Percentiles rank a stretch among this genome's conserved stretches.
These are phyloP conservation scores for Medakamo hakoo DNA, from an alignment of 139 green algal species.

Conservation along the genomic window DNA sequence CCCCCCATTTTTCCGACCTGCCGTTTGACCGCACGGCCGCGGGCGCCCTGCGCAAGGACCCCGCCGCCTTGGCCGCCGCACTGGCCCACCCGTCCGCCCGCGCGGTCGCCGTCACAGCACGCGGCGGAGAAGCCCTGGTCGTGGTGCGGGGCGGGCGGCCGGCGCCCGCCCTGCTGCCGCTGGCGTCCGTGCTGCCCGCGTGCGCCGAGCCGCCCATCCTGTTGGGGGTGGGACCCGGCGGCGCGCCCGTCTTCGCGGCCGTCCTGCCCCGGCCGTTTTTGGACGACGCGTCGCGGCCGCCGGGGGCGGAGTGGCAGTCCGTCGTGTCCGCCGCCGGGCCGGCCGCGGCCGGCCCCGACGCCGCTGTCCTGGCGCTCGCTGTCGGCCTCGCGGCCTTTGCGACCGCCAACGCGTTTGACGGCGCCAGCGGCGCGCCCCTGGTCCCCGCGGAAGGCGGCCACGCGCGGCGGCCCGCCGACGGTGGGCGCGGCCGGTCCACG, in stretches of 20 bases:
- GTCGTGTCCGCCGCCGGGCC: too few relatives aligned
- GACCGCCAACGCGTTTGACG: slow-evolving; percentile 15
- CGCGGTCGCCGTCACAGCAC: slow-evolving; percentile 10
- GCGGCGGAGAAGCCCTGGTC: too few relatives aligned
- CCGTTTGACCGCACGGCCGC: slow-evolving; percentile 26
- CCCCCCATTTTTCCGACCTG: slow-evolving; percentile 25
- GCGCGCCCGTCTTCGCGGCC: too few relatives aligned
- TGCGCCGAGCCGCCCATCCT: too few relatives aligned
- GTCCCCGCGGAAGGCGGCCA: slow-evolving; percentile 3
- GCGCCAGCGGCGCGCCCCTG: slow-evolving; percentile 10
- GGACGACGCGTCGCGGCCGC: too few relatives aligned
- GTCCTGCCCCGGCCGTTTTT: too few relatives aligned
- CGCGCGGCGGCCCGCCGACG: slow-evolving; percentile 1
- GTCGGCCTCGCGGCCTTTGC: slow-evolving; percentile 30
- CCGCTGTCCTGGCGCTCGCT: slow-evolving; percentile 30
- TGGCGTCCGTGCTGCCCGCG: too few relatives aligned
- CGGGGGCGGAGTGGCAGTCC: too few relatives aligned
- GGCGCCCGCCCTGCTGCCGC: too few relatives aligned
- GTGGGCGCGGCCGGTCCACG: slow-evolving; percentile 5
- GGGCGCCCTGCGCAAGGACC: slow-evolving; percentile 11
- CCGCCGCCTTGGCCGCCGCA: slow-evolving; percentile 3
- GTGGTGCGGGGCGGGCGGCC: too few relatives aligned
- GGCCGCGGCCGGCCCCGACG: slow-evolving; percentile 23
- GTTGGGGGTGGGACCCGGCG: too few relatives aligned
- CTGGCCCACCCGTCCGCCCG: slow-evolving; percentile 2